Evolutionary conservation across 1,139 yeast species (phyloP), one percentile per base, ranked within the genome.

Genomic region (Blastobotrys elegans): DNA sequence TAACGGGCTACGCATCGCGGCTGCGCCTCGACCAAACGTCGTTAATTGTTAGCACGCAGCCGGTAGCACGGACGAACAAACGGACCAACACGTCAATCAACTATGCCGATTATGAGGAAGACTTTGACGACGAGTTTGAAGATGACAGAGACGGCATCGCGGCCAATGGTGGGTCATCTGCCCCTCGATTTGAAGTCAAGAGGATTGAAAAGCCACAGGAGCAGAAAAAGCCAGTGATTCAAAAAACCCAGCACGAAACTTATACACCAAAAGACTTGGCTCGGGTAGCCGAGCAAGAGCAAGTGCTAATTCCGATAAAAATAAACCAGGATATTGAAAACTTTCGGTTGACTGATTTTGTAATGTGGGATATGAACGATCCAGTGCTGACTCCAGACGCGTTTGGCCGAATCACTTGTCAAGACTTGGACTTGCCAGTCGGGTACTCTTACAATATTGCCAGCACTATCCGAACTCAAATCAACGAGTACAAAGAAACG

Each of bases 351-450:
- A 81, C 79, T 18, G 99, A 92, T 61, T 80, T 81, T 52, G 82
- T 94, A 59, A 76, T 90, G 76, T 92, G 98, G 98, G 89, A 92
- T 61, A 61, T 86, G 40, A 81, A 83, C 59, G 97, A 92, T 61
- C 69, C 79, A 17, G 64, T 62, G 20, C 72, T 90, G 21, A 82
- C 95, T 0, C 97, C 97, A 0, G 87, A 82, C 50, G 82, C 82
- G 53, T 90, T 90, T 69, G 92, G 97, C 0, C 72, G 77, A 24
- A 77, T 88, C 27, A 76, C 90, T 54, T 82, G 95, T 59, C 78
- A 78, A 47, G 99, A 92, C 56, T 72, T 92, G 55, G 97, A 89
- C 52, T 73, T 94, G 40, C 88, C 94, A 10, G 58, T 61, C 7
- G 66, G 69, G 3, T 75, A 80, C 60, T 84, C 84, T 50, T 70